These are phyloP conservation scores for Salvia splendens DNA, from an alignment of 257 asterid species.

Conservation along the genomic window DNA sequence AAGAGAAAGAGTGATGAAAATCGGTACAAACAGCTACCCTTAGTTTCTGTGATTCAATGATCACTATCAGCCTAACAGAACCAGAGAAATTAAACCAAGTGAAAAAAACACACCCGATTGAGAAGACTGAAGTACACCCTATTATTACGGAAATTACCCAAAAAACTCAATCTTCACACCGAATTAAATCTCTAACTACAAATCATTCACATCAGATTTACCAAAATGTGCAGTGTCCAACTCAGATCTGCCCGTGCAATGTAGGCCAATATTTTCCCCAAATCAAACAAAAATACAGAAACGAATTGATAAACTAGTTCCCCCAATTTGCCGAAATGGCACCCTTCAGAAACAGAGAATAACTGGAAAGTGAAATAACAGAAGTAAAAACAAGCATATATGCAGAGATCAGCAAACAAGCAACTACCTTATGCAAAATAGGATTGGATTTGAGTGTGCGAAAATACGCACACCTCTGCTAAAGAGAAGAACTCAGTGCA, in stretches of 20 bases:
- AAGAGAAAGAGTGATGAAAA: constrained; percentile 15
- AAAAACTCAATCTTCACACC: constrained; percentile 15
- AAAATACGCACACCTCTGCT: constrained; percentile 4
- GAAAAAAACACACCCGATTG: constrained; percentile 8
- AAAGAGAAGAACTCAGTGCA: constrained; percentile 21
- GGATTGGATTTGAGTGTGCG: background rate
- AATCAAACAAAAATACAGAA: constrained; percentile 19
- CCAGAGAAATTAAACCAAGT: background rate
- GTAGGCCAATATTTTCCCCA: constrained; percentile 4
- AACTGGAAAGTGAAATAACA: constrained; percentile 3
- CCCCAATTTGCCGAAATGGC: constrained; percentile 21
- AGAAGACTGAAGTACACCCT: background rate
- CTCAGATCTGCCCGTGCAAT: constrained; percentile 37
- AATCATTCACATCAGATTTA: constrained; percentile 25
- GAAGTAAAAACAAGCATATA: background rate
- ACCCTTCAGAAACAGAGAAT: constrained; percentile 22
- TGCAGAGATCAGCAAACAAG: constrained; percentile 17
- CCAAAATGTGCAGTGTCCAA: constrained; percentile 14
- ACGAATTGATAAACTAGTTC: background rate
- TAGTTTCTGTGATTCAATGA: constrained; percentile 8
- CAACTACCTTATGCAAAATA: constrained; percentile 33
- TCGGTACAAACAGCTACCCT: constrained; percentile 19
- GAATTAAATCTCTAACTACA: constrained; percentile 11
- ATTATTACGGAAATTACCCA: constrained; percentile 9
- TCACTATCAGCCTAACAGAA: constrained; percentile 27